Evolutionary conservation across 306 rosid species (phyloP), one percentile per base, ranked within the genome.

Genomic region (Castanea crenata): DNA sequence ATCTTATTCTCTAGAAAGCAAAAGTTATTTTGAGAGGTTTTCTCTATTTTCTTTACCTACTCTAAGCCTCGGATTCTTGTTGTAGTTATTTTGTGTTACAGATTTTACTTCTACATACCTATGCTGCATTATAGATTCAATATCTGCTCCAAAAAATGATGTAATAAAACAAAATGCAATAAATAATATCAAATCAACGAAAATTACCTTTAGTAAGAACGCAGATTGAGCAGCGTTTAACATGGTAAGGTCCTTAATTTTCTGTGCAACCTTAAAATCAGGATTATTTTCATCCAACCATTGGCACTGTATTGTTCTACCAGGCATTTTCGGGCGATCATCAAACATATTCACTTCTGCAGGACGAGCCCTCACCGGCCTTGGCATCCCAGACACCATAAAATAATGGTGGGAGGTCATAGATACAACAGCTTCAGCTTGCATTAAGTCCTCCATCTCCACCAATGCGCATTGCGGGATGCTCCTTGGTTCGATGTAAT

Each of bases 311-410:
- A 87, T 55, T 73, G 76, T 83, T 76, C 95, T 85, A 67, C 90
- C 86, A 1, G 93, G 92, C 90, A 82, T 84, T 19, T 7, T 14
- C 8, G 92, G 97, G 52, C 84, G 86, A 81, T 90, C 97, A 69
- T 87, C 91, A 71, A 92, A 94, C 99, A 94, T 91, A 55, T 88
- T 92, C 10, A 18, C 79, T 70, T 59, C 81, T 12, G 92, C 90
- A 67, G 58, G 86, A 55, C 61, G 76, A 5, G 92, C 93, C 83
- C 93, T 90, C 65, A 87, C 92, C 2, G 97, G 97, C 55, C 99
- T 87, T 27, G 97, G 99, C 94, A 90, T 88, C 81, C 99, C 99
- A 44, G 88, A 78, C 80, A 94, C 88, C 99, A 94, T 92, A 86
- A 94, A 94, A 20, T 90, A 89, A 78, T 72, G 76, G n/a, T 85